A percentile compares a stretch with the other conserved stretches of the same genome.
Evolutionary conservation across 257 asterid genomes (phyloP).

Genomic region (Primulina eburnea): DNA sequence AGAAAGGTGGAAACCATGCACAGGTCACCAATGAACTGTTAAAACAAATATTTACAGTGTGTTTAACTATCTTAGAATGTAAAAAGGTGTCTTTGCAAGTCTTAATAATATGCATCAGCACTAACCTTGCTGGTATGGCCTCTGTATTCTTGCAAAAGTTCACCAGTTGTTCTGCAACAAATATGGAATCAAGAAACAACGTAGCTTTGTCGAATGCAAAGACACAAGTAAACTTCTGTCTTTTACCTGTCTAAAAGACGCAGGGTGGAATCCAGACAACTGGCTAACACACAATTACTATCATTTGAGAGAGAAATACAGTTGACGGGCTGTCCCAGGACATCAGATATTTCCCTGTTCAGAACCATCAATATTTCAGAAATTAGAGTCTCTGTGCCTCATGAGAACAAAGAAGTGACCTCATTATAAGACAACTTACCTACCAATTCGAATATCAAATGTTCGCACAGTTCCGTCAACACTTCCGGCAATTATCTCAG

Average conservation of each 20-base stretch:
- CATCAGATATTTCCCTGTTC: conserved; percentile 76
- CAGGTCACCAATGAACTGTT: neutral
- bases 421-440: conserved; percentile 54
- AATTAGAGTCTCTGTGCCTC: neutral
- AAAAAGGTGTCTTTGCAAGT: conserved; percentile 12
- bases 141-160: conserved; percentile 84
- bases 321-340: conserved; percentile 87
- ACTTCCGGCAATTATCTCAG: conserved; percentile 95
- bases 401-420: neutral
- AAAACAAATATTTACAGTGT: neutral
- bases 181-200: neutral
- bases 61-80: conserved; percentile 14
- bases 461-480: conserved; percentile 98
- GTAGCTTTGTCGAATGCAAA: neutral
- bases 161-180: conserved; percentile 69
- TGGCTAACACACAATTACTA: conserved; percentile 80
- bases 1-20: neutral
- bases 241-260: conserved; percentile 84
- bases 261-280: conserved; percentile 85
- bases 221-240: conserved; percentile 13
- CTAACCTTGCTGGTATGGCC: conserved; percentile 96
- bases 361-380: conserved; percentile 25
- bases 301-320: conserved; percentile 93
- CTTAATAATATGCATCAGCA: conserved; percentile 1
- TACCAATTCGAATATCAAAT: conserved; percentile 89